phyloP scores from a whole-genome alignment of 2,329 filamentous ascomycete species.

The Aspergillus unguis region DNA sequence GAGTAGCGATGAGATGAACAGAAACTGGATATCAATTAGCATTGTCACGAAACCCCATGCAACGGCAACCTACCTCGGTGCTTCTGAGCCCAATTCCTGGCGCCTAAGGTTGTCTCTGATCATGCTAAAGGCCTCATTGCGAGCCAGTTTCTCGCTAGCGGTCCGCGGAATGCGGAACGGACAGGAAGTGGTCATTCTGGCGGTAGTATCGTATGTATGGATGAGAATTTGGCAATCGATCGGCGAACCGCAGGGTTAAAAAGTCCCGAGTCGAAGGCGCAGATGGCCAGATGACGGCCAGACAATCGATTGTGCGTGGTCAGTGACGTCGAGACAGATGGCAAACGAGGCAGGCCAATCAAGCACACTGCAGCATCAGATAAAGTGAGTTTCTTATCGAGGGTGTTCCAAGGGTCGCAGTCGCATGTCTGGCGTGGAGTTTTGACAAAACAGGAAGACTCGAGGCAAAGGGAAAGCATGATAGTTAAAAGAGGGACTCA shows the following conservation, averaged over 20 bases:
- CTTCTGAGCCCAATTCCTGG: constrained; percentile 34
- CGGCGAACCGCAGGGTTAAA: neutral
- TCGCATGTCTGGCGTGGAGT: constrained; percentile 19
- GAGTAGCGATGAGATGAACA: constrained; percentile 34
- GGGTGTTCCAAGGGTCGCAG: constrained; percentile 22
- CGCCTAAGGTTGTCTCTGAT: constrained; percentile 35
- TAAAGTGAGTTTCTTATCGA: constrained; percentile 11
- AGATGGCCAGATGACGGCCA: too few species aligned
- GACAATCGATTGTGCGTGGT: neutral
- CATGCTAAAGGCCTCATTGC: constrained; percentile 34
- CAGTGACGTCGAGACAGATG: constrained; percentile 15
- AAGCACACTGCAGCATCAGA: constrained; percentile 4
- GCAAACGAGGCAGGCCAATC: constrained; percentile 13
- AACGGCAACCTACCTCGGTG: constrained; percentile 22
- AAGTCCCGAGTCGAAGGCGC: neutral
- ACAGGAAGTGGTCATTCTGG: constrained; percentile 19
- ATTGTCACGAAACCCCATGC: neutral
- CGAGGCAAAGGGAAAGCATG: neutral
- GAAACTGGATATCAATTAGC: constrained; percentile 25
- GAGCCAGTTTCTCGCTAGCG: constrained; percentile 30
- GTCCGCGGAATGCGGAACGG: constrained; percentile 34
- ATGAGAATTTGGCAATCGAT: neutral
- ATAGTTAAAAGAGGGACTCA: neutral
- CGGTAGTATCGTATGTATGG: neutral
- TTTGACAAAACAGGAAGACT: neutral